phyloP scores from a whole-genome alignment of 2,329 filamentous ascomycete genomes.

The Alternaria panax region DNA sequence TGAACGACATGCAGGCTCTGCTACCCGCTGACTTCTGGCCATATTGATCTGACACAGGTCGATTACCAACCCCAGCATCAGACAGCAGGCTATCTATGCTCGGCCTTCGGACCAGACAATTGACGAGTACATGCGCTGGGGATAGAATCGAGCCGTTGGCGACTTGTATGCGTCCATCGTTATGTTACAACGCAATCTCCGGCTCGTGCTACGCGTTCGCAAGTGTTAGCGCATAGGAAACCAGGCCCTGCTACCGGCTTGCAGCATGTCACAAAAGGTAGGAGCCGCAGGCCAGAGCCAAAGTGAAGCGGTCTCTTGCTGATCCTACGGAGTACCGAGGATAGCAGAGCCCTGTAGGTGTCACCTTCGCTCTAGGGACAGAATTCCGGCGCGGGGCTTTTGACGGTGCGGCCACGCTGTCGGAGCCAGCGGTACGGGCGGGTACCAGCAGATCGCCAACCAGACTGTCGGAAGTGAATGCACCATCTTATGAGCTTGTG shows the following conservation, averaged over 20 bases:
- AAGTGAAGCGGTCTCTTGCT: not conserved
- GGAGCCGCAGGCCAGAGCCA: slow-evolving; percentile 1
- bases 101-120: not conserved
- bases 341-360: not conserved
- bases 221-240: slow-evolving; percentile 3
- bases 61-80: slow-evolving; percentile 9
- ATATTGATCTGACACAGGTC: slow-evolving; percentile 4
- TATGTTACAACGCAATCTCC: slow-evolving; percentile 19
- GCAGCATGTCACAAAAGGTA: not conserved
- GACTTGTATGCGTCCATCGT: slow-evolving; percentile 6
- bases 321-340: not conserved
- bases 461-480: slow-evolving; percentile 3
- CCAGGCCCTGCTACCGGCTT: slow-evolving; percentile 2
- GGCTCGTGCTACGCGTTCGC: slow-evolving; percentile 3
- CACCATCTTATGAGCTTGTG: not conserved
- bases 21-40: slow-evolving; percentile 2
- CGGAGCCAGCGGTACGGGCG: not conserved
- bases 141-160: not conserved
- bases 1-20: slow-evolving; percentile 1
- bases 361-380: not conserved
- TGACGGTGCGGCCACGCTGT: slow-evolving; percentile 3
- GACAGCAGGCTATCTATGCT: slow-evolving; percentile 1
- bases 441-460: slow-evolving; percentile 4
- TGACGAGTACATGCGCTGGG: not conserved
- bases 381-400: slow-evolving; percentile 1